Evolutionary conservation across 2,329 filamentous ascomycete species (phyloP).

Genomic region (Talaromyces piceae): DNA sequence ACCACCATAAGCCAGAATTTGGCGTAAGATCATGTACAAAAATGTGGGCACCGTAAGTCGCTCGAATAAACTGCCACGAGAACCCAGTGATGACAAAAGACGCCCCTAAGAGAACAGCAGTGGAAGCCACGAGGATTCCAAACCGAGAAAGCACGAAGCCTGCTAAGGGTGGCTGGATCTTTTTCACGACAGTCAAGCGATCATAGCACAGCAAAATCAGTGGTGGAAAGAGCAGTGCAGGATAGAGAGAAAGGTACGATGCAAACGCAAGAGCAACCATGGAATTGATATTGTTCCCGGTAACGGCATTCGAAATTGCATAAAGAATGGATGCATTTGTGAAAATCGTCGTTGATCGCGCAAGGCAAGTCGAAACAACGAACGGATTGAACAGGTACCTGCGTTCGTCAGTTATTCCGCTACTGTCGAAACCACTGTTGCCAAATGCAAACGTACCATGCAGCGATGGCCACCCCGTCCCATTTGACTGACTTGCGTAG

Average conservation of each 20-base stretch:
- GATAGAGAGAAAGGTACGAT: conserved; percentile 87
- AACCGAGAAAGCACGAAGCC: conserved; percentile 52
- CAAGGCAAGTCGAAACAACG: conserved; percentile 83
- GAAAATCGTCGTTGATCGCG: conserved; percentile 80
- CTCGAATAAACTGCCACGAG: conserved; percentile 80
- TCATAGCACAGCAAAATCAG: conserved; percentile 76
- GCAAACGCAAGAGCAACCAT: conserved; percentile 82
- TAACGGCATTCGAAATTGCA: conserved; percentile 71
- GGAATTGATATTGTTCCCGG: conserved; percentile 64
- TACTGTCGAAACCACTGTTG: not conserved
- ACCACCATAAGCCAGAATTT: conserved; percentile 98
- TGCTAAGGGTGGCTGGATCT: conserved; percentile 19
- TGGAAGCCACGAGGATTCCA: conserved; percentile 45
- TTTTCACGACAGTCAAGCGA: conserved; percentile 26
- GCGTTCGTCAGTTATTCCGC: conserved; percentile 5
- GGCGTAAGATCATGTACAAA: conserved; percentile 87
- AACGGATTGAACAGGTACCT: conserved; percentile 95
- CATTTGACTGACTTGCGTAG: conserved; percentile 67
- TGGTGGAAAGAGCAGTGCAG: conserved; percentile 75
- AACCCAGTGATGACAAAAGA: conserved; percentile 66
- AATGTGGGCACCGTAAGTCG: conserved; percentile 89
- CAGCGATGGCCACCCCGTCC: conserved; percentile 67
- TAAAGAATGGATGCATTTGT: conserved; percentile 81
- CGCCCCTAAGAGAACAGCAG: conserved; percentile 59
- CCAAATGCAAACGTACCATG: conserved; percentile 57